Evolutionary conservation across 371 early-diverging fungal species (phyloP).

Genomic region (Rhizomucor miehei): DNA sequence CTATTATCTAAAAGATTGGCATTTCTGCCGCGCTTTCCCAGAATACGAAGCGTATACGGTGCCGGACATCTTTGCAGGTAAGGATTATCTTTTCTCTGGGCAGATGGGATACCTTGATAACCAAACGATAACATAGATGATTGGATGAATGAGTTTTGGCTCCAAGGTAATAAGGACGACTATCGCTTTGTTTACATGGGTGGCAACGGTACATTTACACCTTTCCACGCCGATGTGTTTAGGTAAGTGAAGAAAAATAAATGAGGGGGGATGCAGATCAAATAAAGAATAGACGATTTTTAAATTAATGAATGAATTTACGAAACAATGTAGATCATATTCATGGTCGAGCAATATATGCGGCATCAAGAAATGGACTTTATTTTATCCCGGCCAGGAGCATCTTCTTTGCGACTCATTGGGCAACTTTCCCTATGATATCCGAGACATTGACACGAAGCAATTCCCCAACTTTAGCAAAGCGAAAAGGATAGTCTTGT

Average conservation of each 20-base stretch:
- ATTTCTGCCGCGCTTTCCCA: slow-evolving; percentile 55
- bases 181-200: slow-evolving; percentile 76
- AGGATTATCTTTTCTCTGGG: too few species aligned
- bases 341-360: slow-evolving; percentile 81
- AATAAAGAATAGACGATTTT: too few species aligned
- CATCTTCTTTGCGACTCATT: slow-evolving; percentile 41
- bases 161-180: slow-evolving; percentile 52
- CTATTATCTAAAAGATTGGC: slow-evolving; percentile 74
- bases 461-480: slow-evolving; percentile 52
- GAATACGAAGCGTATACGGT: slow-evolving; percentile 44
- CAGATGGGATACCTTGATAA: not conserved
- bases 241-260: slow-evolving; percentile 23
- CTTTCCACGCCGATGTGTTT: slow-evolving; percentile 77
- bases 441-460: slow-evolving; percentile 51
- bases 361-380: slow-evolving; percentile 69
- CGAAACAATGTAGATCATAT: slow-evolving; percentile 50
- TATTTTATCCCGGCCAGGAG: slow-evolving; percentile 66
- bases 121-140: slow-evolving; percentile 44
- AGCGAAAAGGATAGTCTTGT: slow-evolving; percentile 46
- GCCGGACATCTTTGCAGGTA: slow-evolving; percentile 54
- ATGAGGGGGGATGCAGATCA: too few species aligned
- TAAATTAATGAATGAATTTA: not conserved
- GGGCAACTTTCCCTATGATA: slow-evolving; percentile 54
- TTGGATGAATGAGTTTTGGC: slow-evolving; percentile 75
- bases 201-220: slow-evolving; percentile 70